Base-by-base conservation (phyloP, 2,329 filamentous ascomycete species). In the Samsoniella hepiali region DNA sequence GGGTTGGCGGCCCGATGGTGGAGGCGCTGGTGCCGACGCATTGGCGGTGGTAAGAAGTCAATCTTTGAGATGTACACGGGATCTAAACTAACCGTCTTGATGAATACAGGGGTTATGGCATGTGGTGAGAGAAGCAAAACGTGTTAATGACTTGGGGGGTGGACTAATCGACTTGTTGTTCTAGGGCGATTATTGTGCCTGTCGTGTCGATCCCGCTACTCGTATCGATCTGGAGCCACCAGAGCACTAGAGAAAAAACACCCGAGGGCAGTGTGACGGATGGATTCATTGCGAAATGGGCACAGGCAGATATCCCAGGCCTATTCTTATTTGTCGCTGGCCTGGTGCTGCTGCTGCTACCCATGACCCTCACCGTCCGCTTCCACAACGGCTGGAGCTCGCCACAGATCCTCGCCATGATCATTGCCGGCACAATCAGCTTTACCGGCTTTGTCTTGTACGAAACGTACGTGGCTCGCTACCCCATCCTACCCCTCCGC, bases 161-260 rank as follows among this genome's bases (percentile, higher is more conserved):
- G 13, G 22, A 38, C 32, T 38, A 31, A 36, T 29, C 1, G 38
- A 5, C n/a, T 17, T 29, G 8, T 17, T 29, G 8, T n/a, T 5
- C 8, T 5, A 63, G 60, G 84, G 81, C 81, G 9, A 78, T 88
- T 56, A 77, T 88, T n/a, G 72, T 87, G 2, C 85, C 85, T 10
- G 68, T 82, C 0, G 78, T 80, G 13, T 86, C 84, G 63, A 69
- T 84, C 1, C 85, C 86, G 0, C 74, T 88, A 3, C 78, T 81
- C 3, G 68, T 81, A 13, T 79, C 82, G 5, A 71, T 88, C 5
- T 81, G 80, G 65, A 68, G 82, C 62, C 84, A 84, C 68, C 77
- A 81, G 66, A 76, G 78, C 7, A 82, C 81, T 63, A 82, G 83
- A 9, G 80, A 81, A 66, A 79, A 77, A 64, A 65, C 68, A 1